Evolutionary conservation across 495 filamentous ascomycete species (phyloP), one percentile per base, ranked within the genome.

Genomic region (Glonium stellatum): DNA sequence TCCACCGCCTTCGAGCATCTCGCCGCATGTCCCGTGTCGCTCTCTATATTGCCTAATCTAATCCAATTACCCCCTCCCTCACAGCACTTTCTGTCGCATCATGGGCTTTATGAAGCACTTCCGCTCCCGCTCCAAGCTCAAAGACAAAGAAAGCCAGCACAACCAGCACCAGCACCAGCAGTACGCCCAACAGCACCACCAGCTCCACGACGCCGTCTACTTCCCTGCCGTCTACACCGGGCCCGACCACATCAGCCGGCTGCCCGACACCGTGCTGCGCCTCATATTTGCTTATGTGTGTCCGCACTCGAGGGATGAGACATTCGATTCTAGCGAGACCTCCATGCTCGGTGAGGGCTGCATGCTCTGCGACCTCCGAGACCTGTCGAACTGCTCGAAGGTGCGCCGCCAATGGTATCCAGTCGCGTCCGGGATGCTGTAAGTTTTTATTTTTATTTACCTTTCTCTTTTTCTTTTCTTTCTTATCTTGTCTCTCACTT

Each of bases 281-380:
- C 79, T 79, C 63, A 90, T 97, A 68, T 89, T 98, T 70, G 70
- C 77, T 65, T 84, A 81, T 60, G 83, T 97, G 58, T 97, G 93
- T 62, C 92, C 93, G 15, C 93, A 97, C 72, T 74, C 83, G 19
- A 69, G 73, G 21, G 90, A 98, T 69, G 76, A 86, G 60, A 85
- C 77, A 57, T 96, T 92, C 72, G 82, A 85, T 51, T 84, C 83
- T 22, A 91, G 87, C 57, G 93, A 97, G 75, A 81, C 88, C 68
- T 90, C 88, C 46, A 82, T 86, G 62, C 79, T 86, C 46, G 88
- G 86, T 64, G 85, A 91, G 81, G 87, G 85, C 61, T 98, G 93
- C 73, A 92, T 92, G 89, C 84, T 96, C 27, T 98, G 93, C 77
- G 91, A 96, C 76, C 81, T 95, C 77, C 87, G 92, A 62, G 92